phyloP scores from a whole-genome alignment of 2,329 filamentous ascomycete genomes.

The Fusarium multiceps region DNA sequence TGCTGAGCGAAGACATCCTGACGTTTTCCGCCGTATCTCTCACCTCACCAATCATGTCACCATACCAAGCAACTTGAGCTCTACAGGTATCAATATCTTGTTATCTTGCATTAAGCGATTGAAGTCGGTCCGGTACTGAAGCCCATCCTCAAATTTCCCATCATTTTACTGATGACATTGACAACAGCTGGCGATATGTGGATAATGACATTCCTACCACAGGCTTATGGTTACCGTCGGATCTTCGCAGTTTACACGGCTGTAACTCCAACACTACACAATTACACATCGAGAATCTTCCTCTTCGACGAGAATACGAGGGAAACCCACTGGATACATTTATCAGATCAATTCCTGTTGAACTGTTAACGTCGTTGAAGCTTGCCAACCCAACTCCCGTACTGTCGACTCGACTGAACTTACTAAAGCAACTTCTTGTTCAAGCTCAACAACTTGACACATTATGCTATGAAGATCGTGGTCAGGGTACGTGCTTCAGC shows the following conservation, averaged over 20 bases:
- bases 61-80: constrained; percentile 55
- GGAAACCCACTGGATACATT: constrained; percentile 51
- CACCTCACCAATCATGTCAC: constrained; percentile 55
- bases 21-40: constrained; percentile 51
- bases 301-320: constrained; percentile 52
- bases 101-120: constrained; percentile 53
- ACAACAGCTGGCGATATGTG: constrained; percentile 55
- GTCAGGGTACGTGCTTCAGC: constrained; percentile 58
- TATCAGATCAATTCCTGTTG: constrained; percentile 54
- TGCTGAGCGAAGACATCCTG: constrained; percentile 49
- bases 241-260: constrained; percentile 51
- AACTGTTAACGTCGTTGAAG: constrained; percentile 54
- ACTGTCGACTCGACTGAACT: constrained; percentile 54
- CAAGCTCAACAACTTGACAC: constrained; percentile 50
- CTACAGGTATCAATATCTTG: constrained; percentile 50
- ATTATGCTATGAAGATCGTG: constrained; percentile 58
- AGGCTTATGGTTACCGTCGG: constrained; percentile 53
- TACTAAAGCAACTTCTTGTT: constrained; percentile 58
- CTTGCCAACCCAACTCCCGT: constrained; percentile 54
- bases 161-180: constrained; percentile 20
- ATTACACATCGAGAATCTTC: constrained; percentile 56
- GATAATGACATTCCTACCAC: constrained; percentile 42
- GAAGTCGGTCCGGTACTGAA: constrained; percentile 54
- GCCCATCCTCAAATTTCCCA: background rate
- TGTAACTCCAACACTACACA: constrained; percentile 46